phyloP scores from a whole-genome alignment of 2,329 filamentous ascomycete genomes.

The Diplodia intermedia region DNA sequence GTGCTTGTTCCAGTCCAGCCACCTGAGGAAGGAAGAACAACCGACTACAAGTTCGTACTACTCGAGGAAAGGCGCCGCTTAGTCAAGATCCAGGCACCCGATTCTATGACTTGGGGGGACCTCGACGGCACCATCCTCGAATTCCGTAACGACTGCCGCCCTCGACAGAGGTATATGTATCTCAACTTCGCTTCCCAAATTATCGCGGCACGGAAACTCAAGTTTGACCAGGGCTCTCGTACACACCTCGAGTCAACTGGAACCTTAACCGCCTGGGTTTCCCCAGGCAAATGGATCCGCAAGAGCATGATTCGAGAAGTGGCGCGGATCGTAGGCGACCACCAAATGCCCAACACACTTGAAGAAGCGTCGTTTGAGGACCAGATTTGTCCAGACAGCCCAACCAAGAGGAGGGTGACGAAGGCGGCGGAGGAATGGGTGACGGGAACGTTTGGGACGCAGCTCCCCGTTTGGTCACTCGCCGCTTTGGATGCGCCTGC shows the following conservation, averaged over 20 bases:
- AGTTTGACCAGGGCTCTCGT: not conserved
- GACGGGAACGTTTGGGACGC: too few relatives aligned
- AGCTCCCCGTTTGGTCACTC: too few relatives aligned
- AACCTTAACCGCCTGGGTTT: conserved; percentile 3
- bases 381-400: too few relatives aligned
- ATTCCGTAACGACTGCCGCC: not conserved
- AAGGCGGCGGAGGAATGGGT: too few relatives aligned
- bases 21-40: not conserved
- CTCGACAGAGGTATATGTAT: not conserved
- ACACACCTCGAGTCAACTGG: not conserved
- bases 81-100: accelerated
- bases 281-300: conserved; percentile 4
- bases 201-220: conserved; percentile 1
- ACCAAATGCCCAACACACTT: not conserved
- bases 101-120: not conserved
- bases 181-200: not conserved
- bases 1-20: not conserved
- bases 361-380: not conserved
- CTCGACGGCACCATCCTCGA: conserved; percentile 8
- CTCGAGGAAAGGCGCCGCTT: not conserved
- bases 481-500: too few relatives aligned
- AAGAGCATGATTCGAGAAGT: conserved; percentile 8
- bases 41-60: not conserved
- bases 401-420: too few relatives aligned
- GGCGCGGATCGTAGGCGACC: conserved; percentile 2